These are phyloP conservation scores for Phytopythium helicoides DNA, from an alignment of 352 stramenopile species.

Conservation along the genomic window DNA sequence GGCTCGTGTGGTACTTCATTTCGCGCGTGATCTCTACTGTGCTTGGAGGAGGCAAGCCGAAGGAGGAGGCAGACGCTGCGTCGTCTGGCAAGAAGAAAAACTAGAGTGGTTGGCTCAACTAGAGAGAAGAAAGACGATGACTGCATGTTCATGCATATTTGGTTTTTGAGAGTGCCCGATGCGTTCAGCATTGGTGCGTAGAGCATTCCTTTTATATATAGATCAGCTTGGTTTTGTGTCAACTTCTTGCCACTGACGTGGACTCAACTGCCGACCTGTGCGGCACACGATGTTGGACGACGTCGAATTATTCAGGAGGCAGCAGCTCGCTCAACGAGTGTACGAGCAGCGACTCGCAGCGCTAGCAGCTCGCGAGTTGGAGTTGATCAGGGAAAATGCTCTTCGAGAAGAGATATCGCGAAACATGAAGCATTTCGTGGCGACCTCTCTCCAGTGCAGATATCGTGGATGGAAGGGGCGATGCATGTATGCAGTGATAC, in stretches of 20 bases:
- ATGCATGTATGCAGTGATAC: slow-evolving; percentile 22
- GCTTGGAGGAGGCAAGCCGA: neutral
- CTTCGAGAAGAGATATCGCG: slow-evolving; percentile 66
- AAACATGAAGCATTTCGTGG: slow-evolving; percentile 78
- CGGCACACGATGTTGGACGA: slow-evolving; percentile 35
- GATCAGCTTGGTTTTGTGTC: too few species aligned
- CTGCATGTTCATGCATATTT: too few species aligned
- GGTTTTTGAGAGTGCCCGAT: too few species aligned
- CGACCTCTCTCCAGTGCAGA: slow-evolving; percentile 59
- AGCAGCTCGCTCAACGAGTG: slow-evolving; percentile 49
- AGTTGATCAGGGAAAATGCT: slow-evolving; percentile 55
- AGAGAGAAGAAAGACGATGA: neutral
- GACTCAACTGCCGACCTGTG: neutral
- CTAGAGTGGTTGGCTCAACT: slow-evolving; percentile 8
- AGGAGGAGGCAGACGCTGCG: slow-evolving; percentile 4
- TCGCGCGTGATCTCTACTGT: slow-evolving; percentile 30
- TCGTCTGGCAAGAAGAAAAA: slow-evolving; percentile 26
- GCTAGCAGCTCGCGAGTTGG: slow-evolving; percentile 36
- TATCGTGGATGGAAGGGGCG: slow-evolving; percentile 66
- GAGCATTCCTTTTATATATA: neutral
- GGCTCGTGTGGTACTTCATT: slow-evolving; percentile 59
- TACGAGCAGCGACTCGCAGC: slow-evolving; percentile 54
- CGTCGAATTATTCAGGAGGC: slow-evolving; percentile 41
- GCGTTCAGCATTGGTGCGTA: too few species aligned
- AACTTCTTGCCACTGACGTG: neutral